Base-by-base conservation (phyloP, 768 basidiomycete species). In the Lanmaoa rubissima region DNA sequence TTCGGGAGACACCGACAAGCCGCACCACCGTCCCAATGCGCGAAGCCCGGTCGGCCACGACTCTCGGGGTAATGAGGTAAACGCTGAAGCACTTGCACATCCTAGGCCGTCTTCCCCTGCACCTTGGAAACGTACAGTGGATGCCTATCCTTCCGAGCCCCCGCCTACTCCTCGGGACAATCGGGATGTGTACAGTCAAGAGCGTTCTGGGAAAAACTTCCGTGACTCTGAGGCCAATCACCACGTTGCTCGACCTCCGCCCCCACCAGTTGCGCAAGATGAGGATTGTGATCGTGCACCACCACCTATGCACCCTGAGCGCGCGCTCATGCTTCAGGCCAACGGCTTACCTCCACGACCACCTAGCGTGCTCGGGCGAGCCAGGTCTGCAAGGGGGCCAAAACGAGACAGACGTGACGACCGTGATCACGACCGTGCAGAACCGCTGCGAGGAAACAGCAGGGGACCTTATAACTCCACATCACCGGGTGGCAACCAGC, bases 261-360 rank as follows among this genome's bases (percentile, higher is more conserved):
- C 51, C 4, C 48, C 40, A 5, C 42, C 36, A 0, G 36, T 47
- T 0, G 40, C 51, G 9, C 58, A 40, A 44, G 61, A 59, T 3
- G 59, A 60, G 12, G 59, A 51, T 2, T 56, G 19, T 24, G 55
- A 58, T 4, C 64, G 57, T 26, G 61, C 47, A 21, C 53, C 55
- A 10, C 68, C 51, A 1, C 42, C 53, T 6, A 70, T 72, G 56
- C 70, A 73, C 45, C 72, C 69, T 4, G 70, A 72, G 28, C 70
- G 72, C 5, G 72, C 66, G 17, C 56, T 68, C 6, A 58, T 72
- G 58, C 53, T 72, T 8, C 72, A 73, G 34, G 56, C 9, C 21
- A 67, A 67, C 8, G 64, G 65, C 8, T 55, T 70, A 7, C 72
- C 70, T 1, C 72, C 72, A 7, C 62, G 70, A 43, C 70, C 70